Evolutionary conservation across 2,329 filamentous ascomycete genomes (phyloP).

Genomic region (Fusarium liriodendri): DNA sequence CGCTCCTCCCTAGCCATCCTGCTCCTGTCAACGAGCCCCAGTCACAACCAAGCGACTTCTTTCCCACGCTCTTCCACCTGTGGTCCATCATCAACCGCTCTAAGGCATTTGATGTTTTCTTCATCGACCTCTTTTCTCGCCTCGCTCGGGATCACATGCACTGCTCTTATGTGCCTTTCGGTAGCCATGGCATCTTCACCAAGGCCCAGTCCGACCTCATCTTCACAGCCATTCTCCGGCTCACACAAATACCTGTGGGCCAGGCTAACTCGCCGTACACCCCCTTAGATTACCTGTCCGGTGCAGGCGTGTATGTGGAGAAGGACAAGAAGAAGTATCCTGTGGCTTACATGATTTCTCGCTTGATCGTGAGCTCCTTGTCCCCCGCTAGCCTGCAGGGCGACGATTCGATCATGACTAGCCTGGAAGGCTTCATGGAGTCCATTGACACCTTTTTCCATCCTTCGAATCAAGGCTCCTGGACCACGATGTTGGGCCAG

Average conservation of each 20-base stretch:
- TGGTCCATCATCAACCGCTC: slow-evolving; percentile 96
- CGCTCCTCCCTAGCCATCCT: slow-evolving; percentile 87
- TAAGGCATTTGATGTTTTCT: slow-evolving; percentile 85
- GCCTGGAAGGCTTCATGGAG: slow-evolving; percentile 90
- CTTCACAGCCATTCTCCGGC: slow-evolving; percentile 88
- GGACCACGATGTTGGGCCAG: slow-evolving; percentile 91
- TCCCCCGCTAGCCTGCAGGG: slow-evolving; percentile 84
- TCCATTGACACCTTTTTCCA: slow-evolving; percentile 99
- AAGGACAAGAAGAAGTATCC: slow-evolving; percentile 95
- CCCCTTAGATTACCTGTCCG: slow-evolving; percentile 83
- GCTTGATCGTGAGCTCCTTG: slow-evolving; percentile 92
- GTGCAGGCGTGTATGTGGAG: slow-evolving; percentile 87
- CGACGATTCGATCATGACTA: slow-evolving; percentile 83
- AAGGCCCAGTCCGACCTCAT: slow-evolving; percentile 91
- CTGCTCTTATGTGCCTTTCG: slow-evolving; percentile 81
- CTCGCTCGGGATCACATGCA: slow-evolving; percentile 85
- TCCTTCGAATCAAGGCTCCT: slow-evolving; percentile 91
- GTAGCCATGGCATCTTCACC: slow-evolving; percentile 90
- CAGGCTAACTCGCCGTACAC: slow-evolving; percentile 95
- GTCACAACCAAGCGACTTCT: slow-evolving; percentile 87
- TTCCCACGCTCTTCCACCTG: slow-evolving; percentile 95
- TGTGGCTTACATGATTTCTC: slow-evolving; percentile 88
- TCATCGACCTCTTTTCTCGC: slow-evolving; percentile 90
- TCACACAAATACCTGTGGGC: slow-evolving; percentile 96
- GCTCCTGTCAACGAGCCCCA: slow-evolving; percentile 77